Conservation (phyloP, 2,329 filamentous ascomycete genomes). For the Pseudocercospora fijiensis region DNA sequence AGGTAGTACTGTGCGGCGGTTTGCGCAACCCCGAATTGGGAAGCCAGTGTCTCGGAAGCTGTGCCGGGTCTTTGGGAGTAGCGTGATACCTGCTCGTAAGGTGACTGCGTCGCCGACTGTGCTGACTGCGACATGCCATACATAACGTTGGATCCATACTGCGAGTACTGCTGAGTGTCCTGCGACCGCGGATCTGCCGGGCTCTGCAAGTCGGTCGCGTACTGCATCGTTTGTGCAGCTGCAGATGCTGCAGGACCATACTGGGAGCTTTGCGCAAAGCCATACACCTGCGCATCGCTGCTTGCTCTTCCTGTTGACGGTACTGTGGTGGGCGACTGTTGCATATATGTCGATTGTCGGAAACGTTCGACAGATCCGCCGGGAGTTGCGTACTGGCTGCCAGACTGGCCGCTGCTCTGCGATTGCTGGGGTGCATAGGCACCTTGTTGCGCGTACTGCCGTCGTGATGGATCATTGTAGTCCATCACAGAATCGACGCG, state of each 20-base stretch:
- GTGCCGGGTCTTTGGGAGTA: conserved; percentile 75
- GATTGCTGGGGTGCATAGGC: conserved; percentile 33
- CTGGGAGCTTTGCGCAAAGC: conserved; percentile 58
- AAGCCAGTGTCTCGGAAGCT: conserved; percentile 73
- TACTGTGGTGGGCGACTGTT: conserved; percentile 46
- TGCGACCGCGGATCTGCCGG: conserved; percentile 56
- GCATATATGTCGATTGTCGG: conserved; percentile 46
- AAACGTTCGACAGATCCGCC: conserved; percentile 51
- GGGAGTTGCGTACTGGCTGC: conserved; percentile 46
- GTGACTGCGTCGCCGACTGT: conserved; percentile 53
- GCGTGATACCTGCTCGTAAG: conserved; percentile 73
- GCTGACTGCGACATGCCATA: conserved; percentile 70
- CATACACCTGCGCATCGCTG: conserved; percentile 45
- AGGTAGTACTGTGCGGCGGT: conserved; percentile 56
- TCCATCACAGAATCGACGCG: conserved; percentile 35
- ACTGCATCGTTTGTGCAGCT: conserved; percentile 55
- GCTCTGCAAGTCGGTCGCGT: conserved; percentile 46
- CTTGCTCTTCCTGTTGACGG: conserved; percentile 41
- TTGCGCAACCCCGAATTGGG: conserved; percentile 66
- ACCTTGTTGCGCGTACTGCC: conserved; percentile 36
- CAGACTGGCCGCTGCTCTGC: conserved; percentile 36
- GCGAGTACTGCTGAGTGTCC: conserved; percentile 56
- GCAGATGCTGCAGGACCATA: conserved; percentile 57
- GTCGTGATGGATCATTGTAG: conserved; percentile 38
- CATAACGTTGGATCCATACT: conserved; percentile 65